A percentile compares a stretch with the other conserved stretches of the same genome.
phyloP scores from a whole-genome alignment of 805 yeast genomes.

The Naumovozyma baii region DNA sequence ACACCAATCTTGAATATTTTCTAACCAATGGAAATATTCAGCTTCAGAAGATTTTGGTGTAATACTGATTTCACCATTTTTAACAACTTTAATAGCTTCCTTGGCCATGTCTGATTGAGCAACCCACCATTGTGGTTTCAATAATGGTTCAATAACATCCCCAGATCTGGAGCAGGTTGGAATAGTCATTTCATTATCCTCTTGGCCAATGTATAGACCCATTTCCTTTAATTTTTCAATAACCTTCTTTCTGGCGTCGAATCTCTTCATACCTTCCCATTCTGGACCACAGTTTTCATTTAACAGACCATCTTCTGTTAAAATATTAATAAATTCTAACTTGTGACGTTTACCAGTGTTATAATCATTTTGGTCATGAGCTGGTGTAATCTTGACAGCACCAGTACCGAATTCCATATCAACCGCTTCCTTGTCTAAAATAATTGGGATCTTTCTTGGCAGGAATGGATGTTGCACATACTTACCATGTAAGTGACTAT shows the following conservation, averaged over 20 bases:
- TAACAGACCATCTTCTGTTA: constrained; percentile 84
- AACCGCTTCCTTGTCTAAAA: constrained; percentile 86
- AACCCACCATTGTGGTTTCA: constrained; percentile 99
- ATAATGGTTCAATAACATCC: constrained; percentile 89
- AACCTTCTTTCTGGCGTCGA: constrained; percentile 82
- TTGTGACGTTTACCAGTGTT: constrained; percentile 89
- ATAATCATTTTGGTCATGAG: constrained; percentile 96
- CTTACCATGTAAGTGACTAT: constrained; percentile 91
- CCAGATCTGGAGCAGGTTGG: constrained; percentile 95
- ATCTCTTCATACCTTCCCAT: constrained; percentile 85
- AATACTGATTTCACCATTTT: constrained; percentile 68
- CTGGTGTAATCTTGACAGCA: constrained; percentile 98
- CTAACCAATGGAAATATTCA: constrained; percentile 93
- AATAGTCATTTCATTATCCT: constrained; percentile 91
- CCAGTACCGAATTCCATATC: constrained; percentile 99
- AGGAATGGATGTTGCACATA: constrained; percentile 84
- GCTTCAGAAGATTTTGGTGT: constrained; percentile 83
- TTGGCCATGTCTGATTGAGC: constrained; percentile 80
- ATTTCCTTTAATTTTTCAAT: constrained; percentile 66
- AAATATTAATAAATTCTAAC: constrained; percentile 78
- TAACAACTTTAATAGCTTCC: constrained; percentile 78
- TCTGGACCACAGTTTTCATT: constrained; percentile 84
- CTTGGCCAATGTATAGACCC: constrained; percentile 73
- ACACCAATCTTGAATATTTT: constrained; percentile 98
- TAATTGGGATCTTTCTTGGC: constrained; percentile 75